Evolutionary conservation across 441 rosid genomes (phyloP).

Genomic region (Biscutella laevigata): DNA sequence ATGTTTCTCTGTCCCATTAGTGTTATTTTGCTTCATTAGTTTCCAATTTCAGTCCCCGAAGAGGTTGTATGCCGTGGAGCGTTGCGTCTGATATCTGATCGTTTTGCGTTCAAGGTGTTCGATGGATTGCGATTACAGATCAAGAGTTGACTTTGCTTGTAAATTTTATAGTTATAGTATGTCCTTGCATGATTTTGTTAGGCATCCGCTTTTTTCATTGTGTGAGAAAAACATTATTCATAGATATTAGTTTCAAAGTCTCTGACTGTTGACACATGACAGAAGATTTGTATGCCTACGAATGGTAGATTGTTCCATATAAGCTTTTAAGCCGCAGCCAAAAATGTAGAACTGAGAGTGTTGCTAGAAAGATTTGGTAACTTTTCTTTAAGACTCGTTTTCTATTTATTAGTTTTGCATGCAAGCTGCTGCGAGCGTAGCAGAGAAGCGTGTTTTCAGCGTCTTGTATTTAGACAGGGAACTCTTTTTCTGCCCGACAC

Average conservation of each 20-base stretch:
- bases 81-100: too few relatives aligned
- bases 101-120: too few relatives aligned
- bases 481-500: constrained; percentile 69
- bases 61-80: too few relatives aligned
- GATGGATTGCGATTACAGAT: too few relatives aligned
- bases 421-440: constrained; percentile 50
- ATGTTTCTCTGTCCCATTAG: neutral
- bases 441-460: constrained; percentile 36
- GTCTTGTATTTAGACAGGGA: constrained; percentile 67
- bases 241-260: neutral
- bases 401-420: constrained; percentile 51
- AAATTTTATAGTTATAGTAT: too few relatives aligned
- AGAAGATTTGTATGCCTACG: neutral
- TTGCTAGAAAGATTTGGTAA: neutral
- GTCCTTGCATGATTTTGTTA: too few relatives aligned
- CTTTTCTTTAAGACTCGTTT: constrained; percentile 10
- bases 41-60: too few relatives aligned
- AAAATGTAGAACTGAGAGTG: too few relatives aligned
- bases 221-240: neutral
- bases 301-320: too few relatives aligned
- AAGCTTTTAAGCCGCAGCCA: too few relatives aligned
- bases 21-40: neutral
- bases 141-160: too few relatives aligned
- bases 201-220: too few relatives aligned
- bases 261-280: neutral